phyloP scores from a whole-genome alignment of 768 basidiomycete genomes.

The Termitomyces sp. region DNA sequence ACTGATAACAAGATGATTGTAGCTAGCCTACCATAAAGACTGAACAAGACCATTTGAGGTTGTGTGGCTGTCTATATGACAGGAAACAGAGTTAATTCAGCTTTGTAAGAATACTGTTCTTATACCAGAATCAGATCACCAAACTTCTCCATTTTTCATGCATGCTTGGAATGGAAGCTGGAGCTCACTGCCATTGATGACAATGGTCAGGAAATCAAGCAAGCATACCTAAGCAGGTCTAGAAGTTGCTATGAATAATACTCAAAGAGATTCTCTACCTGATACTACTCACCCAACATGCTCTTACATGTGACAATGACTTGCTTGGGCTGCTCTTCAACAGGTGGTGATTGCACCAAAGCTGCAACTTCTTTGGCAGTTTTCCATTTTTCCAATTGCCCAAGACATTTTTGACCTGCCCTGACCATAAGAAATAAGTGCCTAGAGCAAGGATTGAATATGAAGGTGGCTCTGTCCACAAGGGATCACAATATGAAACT shows the following conservation, averaged over 20 bases:
- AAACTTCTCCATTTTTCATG: slow-evolving; percentile 99
- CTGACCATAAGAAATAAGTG: slow-evolving; percentile 99
- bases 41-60: slow-evolving; percentile 99
- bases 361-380: slow-evolving; percentile 99
- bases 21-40: slow-evolving; percentile 79
- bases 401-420: slow-evolving; percentile 99
- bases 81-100: neutral
- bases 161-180: slow-evolving; percentile 99
- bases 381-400: slow-evolving; percentile 99
- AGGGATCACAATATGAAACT: slow-evolving; percentile 2
- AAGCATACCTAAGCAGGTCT: slow-evolving; percentile 96
- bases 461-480: slow-evolving; percentile 91
- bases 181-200: slow-evolving; percentile 98
- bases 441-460: slow-evolving; percentile 98
- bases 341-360: slow-evolving; percentile 93
- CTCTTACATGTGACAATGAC: slow-evolving; percentile 99
- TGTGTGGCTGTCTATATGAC: slow-evolving; percentile 78
- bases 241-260: slow-evolving; percentile 2
- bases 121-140: slow-evolving; percentile 89
- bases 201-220: slow-evolving; percentile 99
- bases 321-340: slow-evolving; percentile 99
- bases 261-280: neutral
- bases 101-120: neutral
- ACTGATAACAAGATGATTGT: neutral
- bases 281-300: slow-evolving; percentile 73